Conservation (phyloP, 352 stramenopile species). For the Pythium grandisporangium region DNA sequence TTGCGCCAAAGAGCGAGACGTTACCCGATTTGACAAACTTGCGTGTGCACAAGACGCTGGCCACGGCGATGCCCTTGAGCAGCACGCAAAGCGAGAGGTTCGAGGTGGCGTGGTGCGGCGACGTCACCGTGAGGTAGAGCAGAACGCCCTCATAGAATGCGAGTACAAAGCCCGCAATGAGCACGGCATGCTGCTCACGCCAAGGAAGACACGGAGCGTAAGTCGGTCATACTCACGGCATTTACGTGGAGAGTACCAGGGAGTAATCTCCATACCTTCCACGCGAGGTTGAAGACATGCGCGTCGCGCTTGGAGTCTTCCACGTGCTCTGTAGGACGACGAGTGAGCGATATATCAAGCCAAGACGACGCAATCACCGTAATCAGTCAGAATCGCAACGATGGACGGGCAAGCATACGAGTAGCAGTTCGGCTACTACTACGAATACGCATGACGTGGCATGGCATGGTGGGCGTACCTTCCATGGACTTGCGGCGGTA, state of each 20-base stretch:
- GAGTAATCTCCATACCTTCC: slow-evolving; percentile 8
- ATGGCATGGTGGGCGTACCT: no score
- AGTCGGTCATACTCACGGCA: no score
- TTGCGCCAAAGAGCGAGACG: slow-evolving; percentile 9
- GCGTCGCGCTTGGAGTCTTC: slow-evolving; percentile 24
- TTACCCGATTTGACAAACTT: slow-evolving; percentile 22
- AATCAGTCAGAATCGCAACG: no score
- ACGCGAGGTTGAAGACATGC: slow-evolving; percentile 8
- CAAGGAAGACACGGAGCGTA: no score
- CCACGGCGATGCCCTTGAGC: slow-evolving; percentile 30
- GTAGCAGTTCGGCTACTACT: no score
- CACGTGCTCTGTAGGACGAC: slow-evolving; percentile 30
- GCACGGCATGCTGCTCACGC: slow-evolving; percentile 34
- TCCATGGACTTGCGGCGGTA: slow-evolving; percentile 24
- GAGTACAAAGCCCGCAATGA: slow-evolving; percentile 25
- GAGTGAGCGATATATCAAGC: no score
- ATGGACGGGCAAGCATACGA: no score
- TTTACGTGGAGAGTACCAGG: no score
- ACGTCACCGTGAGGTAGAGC: slow-evolving; percentile 20
- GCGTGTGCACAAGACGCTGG: slow-evolving; percentile 24
- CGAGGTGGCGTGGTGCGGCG: not conserved
- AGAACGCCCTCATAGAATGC: slow-evolving; percentile 28
- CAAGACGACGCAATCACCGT: no score
- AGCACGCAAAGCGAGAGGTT: slow-evolving; percentile 16
- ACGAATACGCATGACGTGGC: no score